Conservation (phyloP, 2,329 filamentous ascomycete genomes). For the Penicillium sp. region DNA sequence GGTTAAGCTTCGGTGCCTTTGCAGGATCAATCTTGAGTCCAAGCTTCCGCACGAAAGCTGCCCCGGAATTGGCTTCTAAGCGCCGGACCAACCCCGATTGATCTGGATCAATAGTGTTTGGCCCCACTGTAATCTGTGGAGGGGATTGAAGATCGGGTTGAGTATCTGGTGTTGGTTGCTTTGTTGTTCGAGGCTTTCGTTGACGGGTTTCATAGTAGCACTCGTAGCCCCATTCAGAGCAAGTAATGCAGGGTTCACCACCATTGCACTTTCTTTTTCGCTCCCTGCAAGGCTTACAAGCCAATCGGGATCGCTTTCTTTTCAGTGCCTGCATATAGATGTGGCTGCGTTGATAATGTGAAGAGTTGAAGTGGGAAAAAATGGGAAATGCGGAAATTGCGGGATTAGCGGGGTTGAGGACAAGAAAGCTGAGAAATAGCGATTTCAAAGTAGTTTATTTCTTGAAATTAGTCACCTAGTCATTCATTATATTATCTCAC, state of each 20-base stretch:
- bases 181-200: constrained; percentile 5
- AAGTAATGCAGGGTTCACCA: constrained; percentile 26
- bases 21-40: constrained; percentile 54
- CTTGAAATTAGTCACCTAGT: not conserved
- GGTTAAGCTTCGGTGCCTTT: constrained; percentile 52
- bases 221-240: constrained; percentile 29
- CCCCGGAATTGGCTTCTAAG: constrained; percentile 57
- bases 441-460: not conserved
- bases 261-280: constrained; percentile 34
- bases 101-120: not conserved
- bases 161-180: constrained; percentile 1
- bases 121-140: not conserved
- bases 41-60: constrained; percentile 55
- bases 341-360: not conserved
- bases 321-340: constrained; percentile 13
- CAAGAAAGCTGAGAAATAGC: not conserved
- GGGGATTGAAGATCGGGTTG: not conserved
- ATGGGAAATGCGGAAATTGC: constrained; percentile 1
- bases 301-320: constrained; percentile 24
- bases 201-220: constrained; percentile 25
- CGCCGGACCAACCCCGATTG: constrained; percentile 26
- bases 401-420: not conserved
- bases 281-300: constrained; percentile 30
- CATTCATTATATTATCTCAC: not conserved
- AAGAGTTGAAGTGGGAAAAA: not conserved